Evolutionary conservation across 179 eudicot species (phyloP), one percentile per base, ranked within the genome.

Genomic region (Drosera spatulata): DNA sequence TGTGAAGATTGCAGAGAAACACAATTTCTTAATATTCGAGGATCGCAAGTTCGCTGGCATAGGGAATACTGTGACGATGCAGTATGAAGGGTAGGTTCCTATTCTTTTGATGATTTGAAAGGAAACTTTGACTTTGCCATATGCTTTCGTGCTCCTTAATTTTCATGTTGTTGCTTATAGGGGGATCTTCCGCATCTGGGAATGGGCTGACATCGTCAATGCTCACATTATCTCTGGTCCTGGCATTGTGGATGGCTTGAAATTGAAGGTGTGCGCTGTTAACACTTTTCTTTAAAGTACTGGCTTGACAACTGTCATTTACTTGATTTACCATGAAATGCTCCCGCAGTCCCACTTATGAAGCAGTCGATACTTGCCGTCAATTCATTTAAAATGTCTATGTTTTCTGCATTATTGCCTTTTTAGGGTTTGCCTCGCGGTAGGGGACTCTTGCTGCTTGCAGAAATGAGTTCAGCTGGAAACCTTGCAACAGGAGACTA

Each of bases 401-500:
- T 22, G 33, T 22, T 22, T 22, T 22, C 33, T 22, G 33, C 33
- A 22, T 1, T 22, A 22, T 22, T 22, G 33, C 33, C 33, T 22
- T 22, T 22, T 22, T 22, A 87, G 97, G 96, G 96, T 62, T 63
- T 82, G 70, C 85, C 98, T 58, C 84, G 70, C 40, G 98, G 98
- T 53, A 81, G 89, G 76, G 98, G 91, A 39, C 78, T 91, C 40
- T 76, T 91, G 82, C 70, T 91, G 71, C 85, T 88, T 63, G 96
- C 98, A 63, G 98, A 91, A 69, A 91, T 91, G 98, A 91, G 98
- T 72, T 91, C 98, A 56, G 79, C 89, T 50, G 98, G 98, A 70
- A 91, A 85, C 71, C 83, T 91, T 64, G 95, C 98, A 62, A 91
- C 71, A 57, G 98, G 98, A 58, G 98, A 88, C 49, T 91, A 91